phyloP scores from a whole-genome alignment of 192 early-diverging fungal species.

The Coemansia javaensis region DNA sequence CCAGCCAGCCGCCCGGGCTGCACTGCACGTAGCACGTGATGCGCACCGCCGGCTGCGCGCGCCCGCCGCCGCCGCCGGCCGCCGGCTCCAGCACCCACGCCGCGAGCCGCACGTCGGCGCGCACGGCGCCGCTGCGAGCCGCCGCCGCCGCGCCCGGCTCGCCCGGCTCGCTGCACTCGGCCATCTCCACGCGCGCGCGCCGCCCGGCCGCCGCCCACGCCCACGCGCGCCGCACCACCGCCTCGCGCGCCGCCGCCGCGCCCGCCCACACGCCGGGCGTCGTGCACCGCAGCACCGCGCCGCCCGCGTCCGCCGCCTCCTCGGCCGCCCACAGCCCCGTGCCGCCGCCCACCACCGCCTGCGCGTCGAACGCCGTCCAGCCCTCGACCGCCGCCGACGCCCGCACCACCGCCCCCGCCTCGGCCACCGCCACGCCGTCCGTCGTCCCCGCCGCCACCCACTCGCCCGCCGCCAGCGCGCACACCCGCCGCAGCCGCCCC shows the following conservation, averaged over 20 bases:
- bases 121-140: not conserved
- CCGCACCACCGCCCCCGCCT: constrained; percentile 16
- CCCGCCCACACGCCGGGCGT: constrained; percentile 32
- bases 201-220: constrained; percentile 6
- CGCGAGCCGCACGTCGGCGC: constrained; percentile 27
- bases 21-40: constrained; percentile 30
- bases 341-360: not conserved
- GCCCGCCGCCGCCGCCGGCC: constrained; percentile 16
- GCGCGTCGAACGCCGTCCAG: constrained; percentile 36
- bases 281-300: constrained; percentile 2
- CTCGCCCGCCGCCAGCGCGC: not conserved
- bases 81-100: constrained; percentile 40
- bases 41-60: constrained; percentile 30
- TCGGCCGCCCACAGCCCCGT: constrained; percentile 23
- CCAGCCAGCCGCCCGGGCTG: constrained; percentile 42
- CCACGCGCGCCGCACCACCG: constrained; percentile 34
- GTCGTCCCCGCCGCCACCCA: constrained; percentile 21
- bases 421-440: constrained; percentile 11
- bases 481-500: constrained; percentile 9
- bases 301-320: constrained; percentile 6
- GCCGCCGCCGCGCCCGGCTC: too few species aligned
- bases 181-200: constrained; percentile 37
- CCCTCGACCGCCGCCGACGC: constrained; percentile 29
- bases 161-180: constrained; percentile 22
- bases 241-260: constrained; percentile 21